Base-by-base conservation (phyloP, 2,329 filamentous ascomycete species). In the Aspergillus pseudotamarii region DNA sequence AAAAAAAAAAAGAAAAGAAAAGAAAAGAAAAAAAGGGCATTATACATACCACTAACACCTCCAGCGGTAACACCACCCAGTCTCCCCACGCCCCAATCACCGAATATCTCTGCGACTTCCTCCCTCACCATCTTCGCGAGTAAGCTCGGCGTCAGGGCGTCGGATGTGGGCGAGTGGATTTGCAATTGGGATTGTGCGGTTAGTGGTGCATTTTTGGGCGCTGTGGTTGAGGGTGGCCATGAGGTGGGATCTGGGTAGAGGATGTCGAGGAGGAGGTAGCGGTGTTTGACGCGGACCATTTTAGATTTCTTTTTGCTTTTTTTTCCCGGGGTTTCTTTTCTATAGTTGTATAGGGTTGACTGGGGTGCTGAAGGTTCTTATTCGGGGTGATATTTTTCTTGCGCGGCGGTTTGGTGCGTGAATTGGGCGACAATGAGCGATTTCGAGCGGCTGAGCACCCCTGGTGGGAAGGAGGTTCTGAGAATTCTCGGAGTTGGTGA, bases 211-310 rank as follows among this genome's bases (percentile, higher is more conserved):
- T 64, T 63, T 59, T 62, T 64, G 38, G 41, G 54, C 59, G 58
- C 62, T 64, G 62, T 34, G 11, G 73, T 66, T 11, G 82, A 66
- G 14, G 86, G 19, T 9, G 38, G 81, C 69, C 70, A 72, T 59
- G 74, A 70, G n/a, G 65, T 65, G 21, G 72, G 68, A 8, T 88
- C 84, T 0, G 94, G 93, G 73, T 97, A 97, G 54, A 98, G 84
- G 68, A 98, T 93, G 75, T 96, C 92, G 66, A 98, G 88, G n/a
- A 98, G 88, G 21, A 99, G 86, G 78, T 99, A 99, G 72, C 95
- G 90, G 79, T 97, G 91, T 80, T 99, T 99, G 70, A 98, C 88
- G 75, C 95, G 92, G 64, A 99, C 95, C 95, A 99, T 97, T 56
- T 50, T 80, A 69, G 34, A 12, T n/a, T 45, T n/a, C 12, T 50